These are phyloP conservation scores for Cucumis cinereus DNA, from an alignment of 306 rosid species.

Conservation along the genomic window DNA sequence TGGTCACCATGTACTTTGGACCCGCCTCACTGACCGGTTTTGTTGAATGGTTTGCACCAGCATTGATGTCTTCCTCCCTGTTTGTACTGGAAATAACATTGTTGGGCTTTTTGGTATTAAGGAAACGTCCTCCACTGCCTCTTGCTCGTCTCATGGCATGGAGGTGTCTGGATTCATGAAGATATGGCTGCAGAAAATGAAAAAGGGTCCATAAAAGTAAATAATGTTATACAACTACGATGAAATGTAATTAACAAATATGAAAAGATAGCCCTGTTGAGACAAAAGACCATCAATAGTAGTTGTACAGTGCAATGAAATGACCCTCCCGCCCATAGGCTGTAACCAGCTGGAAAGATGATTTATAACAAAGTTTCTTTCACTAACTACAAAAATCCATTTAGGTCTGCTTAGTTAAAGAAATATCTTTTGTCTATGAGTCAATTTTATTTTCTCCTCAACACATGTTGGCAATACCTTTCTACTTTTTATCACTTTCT, in stretches of 20 bases:
- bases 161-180: slow-evolving; percentile 74
- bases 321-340: neutral
- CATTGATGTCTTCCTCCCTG: slow-evolving; percentile 15
- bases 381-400: neutral
- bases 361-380: neutral
- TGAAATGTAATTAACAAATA: neutral
- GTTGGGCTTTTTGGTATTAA: slow-evolving; percentile 54
- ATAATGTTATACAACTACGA: neutral
- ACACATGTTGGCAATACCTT: slow-evolving; percentile 37
- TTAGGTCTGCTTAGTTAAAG: neutral
- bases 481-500: slow-evolving; percentile 48
- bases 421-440: neutral
- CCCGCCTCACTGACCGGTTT: slow-evolving; percentile 10
- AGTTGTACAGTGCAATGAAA: neutral
- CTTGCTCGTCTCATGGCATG: slow-evolving; percentile 90
- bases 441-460: neutral
- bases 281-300: neutral
- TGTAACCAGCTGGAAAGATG: neutral
- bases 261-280: neutral
- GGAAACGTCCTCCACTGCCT: slow-evolving; percentile 83
- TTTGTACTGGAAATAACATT: slow-evolving; percentile 13
- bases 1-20: slow-evolving; percentile 8
- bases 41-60: slow-evolving; percentile 17
- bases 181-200: slow-evolving; percentile 55
- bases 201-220: neutral